These are phyloP conservation scores for Pyrenochaeta sp. DNA, from an alignment of 2,329 filamentous ascomycete genomes.

Conservation along the genomic window DNA sequence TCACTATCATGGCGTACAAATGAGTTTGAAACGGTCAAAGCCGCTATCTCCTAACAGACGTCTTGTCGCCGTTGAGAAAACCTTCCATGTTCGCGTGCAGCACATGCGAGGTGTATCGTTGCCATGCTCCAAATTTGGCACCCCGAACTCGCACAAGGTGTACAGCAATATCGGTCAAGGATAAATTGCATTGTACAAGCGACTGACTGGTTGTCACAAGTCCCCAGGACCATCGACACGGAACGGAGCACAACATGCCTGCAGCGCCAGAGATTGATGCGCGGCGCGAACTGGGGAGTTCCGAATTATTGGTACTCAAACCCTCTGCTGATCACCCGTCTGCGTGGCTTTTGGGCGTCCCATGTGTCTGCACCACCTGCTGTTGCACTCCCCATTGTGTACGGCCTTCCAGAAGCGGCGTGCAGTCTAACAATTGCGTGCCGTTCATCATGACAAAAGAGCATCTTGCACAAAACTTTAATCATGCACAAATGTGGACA, in stretches of 20 bases:
- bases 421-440: conserved; percentile 6
- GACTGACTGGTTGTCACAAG: conserved; percentile 15
- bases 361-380: conserved; percentile 28
- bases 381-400: conserved; percentile 25
- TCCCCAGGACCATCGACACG: conserved; percentile 27
- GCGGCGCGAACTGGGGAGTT: conserved; percentile 21
- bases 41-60: conserved; percentile 2
- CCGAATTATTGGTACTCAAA: conserved; percentile 42
- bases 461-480: not conserved
- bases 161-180: conserved; percentile 35
- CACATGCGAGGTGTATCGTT: conserved; percentile 13
- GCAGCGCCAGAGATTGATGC: conserved; percentile 11
- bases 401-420: conserved; percentile 38
- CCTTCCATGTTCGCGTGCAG: not conserved
- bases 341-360: conserved; percentile 42
- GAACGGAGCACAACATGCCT: conserved; percentile 20
- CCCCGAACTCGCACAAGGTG: conserved; percentile 20
- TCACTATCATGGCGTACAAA: conserved; percentile 4
- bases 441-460: conserved; percentile 3
- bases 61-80: conserved; percentile 1
- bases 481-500: conserved; percentile 19
- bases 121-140: conserved; percentile 21
- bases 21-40: conserved; percentile 9
- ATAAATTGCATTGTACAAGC: conserved; percentile 28
- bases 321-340: conserved; percentile 47